Percentiles rank a stretch among this genome's conserved stretches.
These are phyloP conservation scores for Lentinula detonsa DNA, from an alignment of 768 basidiomycete genomes.

Conservation along the genomic window DNA sequence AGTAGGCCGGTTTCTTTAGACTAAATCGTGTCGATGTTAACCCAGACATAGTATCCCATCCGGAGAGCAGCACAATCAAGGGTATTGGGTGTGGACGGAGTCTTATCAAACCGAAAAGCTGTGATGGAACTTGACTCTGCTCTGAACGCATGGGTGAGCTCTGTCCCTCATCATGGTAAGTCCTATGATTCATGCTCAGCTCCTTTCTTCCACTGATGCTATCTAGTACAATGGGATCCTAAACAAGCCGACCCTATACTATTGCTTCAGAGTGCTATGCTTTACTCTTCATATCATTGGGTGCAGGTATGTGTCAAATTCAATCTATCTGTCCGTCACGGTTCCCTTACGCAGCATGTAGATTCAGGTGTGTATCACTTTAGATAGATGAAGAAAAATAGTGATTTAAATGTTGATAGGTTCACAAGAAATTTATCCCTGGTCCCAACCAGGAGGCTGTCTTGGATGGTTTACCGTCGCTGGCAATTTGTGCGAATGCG, in stretches of 20 bases:
- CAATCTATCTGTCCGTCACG: constrained; percentile 39
- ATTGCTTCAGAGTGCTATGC: constrained; percentile 40
- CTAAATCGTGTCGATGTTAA: background rate
- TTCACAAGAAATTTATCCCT: constrained; percentile 19
- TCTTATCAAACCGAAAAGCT: background rate
- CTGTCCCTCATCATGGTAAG: constrained; percentile 28
- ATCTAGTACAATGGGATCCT: constrained; percentile 41
- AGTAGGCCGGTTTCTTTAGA: constrained; percentile 19
- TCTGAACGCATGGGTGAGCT: constrained; percentile 52
- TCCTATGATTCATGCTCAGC: background rate
- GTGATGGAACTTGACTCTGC: constrained; percentile 37
- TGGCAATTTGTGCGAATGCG: constrained; percentile 21
- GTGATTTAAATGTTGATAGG: constrained; percentile 11
- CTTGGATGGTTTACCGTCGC: constrained; percentile 52
- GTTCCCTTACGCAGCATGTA: constrained; percentile 39
- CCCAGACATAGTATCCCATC: background rate
- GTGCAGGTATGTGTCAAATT: constrained; percentile 22
- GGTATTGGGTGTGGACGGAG: background rate
- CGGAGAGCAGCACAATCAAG: background rate
- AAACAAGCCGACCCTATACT: constrained; percentile 25
- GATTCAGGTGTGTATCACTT: constrained; percentile 47
- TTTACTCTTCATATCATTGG: constrained; percentile 44
- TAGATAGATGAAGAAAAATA: constrained; percentile 5
- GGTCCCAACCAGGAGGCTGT: constrained; percentile 4
- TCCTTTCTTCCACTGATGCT: background rate